Conservation (phyloP, 495 filamentous ascomycete genomes). For the Talaromyces wortmannii region DNA sequence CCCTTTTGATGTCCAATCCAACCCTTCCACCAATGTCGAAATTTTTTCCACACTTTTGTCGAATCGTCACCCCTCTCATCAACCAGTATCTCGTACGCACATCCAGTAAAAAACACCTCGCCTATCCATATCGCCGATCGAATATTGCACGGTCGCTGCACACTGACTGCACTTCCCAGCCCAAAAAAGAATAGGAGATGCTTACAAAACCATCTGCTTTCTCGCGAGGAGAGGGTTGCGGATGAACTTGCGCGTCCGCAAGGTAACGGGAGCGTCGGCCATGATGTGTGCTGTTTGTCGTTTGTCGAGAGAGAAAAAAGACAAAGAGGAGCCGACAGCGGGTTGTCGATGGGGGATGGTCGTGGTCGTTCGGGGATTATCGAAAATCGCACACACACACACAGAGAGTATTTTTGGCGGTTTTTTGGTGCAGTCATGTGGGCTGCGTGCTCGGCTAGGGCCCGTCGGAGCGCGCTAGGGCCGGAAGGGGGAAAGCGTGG, state of each 20-base stretch:
- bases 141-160: too few species aligned
- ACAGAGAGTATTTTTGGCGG: conserved; percentile 1
- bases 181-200: conserved; percentile 9
- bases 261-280: conserved; percentile 87
- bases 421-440: conserved; percentile 17
- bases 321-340: not conserved
- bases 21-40: too few species aligned
- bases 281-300: conserved; percentile 47
- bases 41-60: too few species aligned
- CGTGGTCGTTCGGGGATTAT: not conserved
- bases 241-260: conserved; percentile 99
- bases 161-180: too few species aligned
- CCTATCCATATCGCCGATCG: too few species aligned
- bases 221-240: conserved; percentile 96
- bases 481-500: conserved; percentile 11
- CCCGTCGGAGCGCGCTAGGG: conserved; percentile 13
- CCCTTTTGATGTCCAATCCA: too few species aligned
- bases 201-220: conserved; percentile 99
- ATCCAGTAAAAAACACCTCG: too few species aligned
- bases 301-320: conserved; percentile 1
- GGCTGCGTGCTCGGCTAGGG: conserved; percentile 40
- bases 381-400: not conserved
- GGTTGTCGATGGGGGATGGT: not conserved
- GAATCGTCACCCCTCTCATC: too few species aligned
- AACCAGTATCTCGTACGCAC: too few species aligned